phyloP scores from a whole-genome alignment of 164 flowering plant genomes.

The Magnolia changhungtana region DNA sequence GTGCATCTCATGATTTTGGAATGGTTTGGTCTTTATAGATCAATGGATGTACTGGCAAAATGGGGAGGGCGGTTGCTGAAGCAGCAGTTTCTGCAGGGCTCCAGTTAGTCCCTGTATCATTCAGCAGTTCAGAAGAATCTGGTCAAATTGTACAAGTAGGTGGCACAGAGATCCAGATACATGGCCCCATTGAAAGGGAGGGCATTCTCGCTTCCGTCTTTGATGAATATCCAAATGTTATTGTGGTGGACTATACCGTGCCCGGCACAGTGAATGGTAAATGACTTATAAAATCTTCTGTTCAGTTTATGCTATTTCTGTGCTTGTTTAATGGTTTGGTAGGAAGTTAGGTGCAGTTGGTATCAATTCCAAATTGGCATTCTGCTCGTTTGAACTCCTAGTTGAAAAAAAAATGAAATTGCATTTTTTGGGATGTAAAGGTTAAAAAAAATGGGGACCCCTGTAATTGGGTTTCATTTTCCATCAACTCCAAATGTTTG shows the following conservation, averaged over 20 bases:
- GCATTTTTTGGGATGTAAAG: no score
- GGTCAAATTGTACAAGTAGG: conserved; percentile 49
- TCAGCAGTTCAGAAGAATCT: conserved; percentile 49
- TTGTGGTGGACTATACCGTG: conserved; percentile 85
- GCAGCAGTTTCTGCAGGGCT: conserved; percentile 86
- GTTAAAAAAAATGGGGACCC: no score
- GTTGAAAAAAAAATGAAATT: no score
- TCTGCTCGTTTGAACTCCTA: no score
- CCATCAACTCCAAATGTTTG: no score
- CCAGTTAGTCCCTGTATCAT: conserved; percentile 63
- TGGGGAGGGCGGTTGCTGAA: conserved; percentile 89
- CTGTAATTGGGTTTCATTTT: no score
- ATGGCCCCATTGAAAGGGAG: conserved; percentile 69
- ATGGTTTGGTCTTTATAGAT: conserved; percentile 39
- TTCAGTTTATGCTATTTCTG: not conserved
- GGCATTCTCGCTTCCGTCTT: conserved; percentile 52
- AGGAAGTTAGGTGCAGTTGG: not conserved
- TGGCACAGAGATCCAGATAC: conserved; percentile 62
- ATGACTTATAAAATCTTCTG: not conserved
- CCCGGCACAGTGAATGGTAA: conserved; percentile 92
- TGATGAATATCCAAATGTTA: conserved; percentile 56
- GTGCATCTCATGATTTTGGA: not conserved
- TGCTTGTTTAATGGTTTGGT: not conserved
- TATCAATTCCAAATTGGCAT: not conserved
- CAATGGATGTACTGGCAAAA: conserved; percentile 84